Evolutionary conservation across 2,329 filamentous ascomycete species (phyloP), one percentile per base, ranked within the genome.

Genomic region (Paecilomyces dactylethromorphus): DNA sequence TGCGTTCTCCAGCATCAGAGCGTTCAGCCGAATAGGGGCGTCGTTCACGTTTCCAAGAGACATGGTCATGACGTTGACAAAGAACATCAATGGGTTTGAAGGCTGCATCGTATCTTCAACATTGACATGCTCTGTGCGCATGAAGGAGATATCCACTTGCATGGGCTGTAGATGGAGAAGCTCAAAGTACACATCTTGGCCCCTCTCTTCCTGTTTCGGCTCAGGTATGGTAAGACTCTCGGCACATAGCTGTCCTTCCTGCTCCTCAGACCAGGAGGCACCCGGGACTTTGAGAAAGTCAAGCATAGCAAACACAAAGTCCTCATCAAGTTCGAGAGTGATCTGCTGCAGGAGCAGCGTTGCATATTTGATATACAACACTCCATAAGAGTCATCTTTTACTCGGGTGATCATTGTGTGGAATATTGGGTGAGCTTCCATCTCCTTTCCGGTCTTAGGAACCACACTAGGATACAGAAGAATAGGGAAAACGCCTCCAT

Each of bases 11-110:
- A 99, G 79, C 79, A 99, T 90, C 24, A 99, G 80, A 0, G 94
- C 91, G 63, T 97, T 99, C 71, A 99, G 86, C 54, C 91, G 87
- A 56, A 99, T 87, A 0, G 94, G 95, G 6, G 94, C 94, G 75
- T 99, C 95, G 68, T 99, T 99, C 79, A 99, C 91, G 68, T 99
- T 99, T 63, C 94, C 94, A 68, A 99, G 94, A 13, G 94, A 96
- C 94, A 99, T 99, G 0, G 95, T 97, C 80, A 99, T 87, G 65
- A 97, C 91, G 70, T 99, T 97, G 73, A 97, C 87, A 71, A 97
- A 92, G 79, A 97, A 99, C 92, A 97, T 97, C 73, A 99, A 83
- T 0, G 95, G 95, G 70, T 96, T 99, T 50, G 85, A 87, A 1
- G 91, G 91, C 13, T 91, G 91, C 53, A 92, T 89, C 66, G 94